Conservation (phyloP, 495 filamentous ascomycete species). For the Penicillium argentinense region DNA sequence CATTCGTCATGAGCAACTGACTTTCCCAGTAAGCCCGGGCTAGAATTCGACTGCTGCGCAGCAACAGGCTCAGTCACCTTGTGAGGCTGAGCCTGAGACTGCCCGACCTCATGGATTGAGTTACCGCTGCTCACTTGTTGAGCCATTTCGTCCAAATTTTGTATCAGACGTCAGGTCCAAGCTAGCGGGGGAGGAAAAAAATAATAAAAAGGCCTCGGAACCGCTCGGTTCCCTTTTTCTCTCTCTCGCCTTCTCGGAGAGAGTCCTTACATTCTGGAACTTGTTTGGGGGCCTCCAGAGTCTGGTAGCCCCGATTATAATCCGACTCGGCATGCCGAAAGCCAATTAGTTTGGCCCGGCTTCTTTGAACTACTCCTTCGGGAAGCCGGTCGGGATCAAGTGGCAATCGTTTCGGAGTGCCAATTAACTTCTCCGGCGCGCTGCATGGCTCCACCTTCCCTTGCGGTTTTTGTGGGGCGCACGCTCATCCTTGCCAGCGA, state of each 20-base stretch:
- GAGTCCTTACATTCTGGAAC: neutral
- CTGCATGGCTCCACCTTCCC: neutral
- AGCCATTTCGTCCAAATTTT: conserved; percentile 7
- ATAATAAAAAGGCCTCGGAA: neutral
- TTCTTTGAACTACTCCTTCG: conserved; percentile 3
- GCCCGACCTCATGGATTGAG: conserved; percentile 6
- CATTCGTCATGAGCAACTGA: neutral
- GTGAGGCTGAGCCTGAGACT: neutral
- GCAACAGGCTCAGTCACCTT: neutral
- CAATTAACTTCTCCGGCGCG: neutral
- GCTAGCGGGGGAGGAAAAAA: neutral
- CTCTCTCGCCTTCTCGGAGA: neutral
- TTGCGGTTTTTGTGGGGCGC: neutral
- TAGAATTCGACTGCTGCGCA: neutral
- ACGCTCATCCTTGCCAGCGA: neutral
- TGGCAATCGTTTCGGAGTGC: neutral
- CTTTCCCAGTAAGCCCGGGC: neutral
- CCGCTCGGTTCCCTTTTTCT: neutral
- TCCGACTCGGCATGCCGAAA: conserved; percentile 11
- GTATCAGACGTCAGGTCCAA: neutral
- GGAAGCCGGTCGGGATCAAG: conserved; percentile 8
- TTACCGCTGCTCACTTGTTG: conserved; percentile 9
- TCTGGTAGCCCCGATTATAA: conserved; percentile 2
- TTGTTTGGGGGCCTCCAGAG: neutral
- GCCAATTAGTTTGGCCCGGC: conserved; percentile 5